Evolutionary conservation across 1,139 yeast genomes (phyloP).

Genomic region (Taphrina confusa): DNA sequence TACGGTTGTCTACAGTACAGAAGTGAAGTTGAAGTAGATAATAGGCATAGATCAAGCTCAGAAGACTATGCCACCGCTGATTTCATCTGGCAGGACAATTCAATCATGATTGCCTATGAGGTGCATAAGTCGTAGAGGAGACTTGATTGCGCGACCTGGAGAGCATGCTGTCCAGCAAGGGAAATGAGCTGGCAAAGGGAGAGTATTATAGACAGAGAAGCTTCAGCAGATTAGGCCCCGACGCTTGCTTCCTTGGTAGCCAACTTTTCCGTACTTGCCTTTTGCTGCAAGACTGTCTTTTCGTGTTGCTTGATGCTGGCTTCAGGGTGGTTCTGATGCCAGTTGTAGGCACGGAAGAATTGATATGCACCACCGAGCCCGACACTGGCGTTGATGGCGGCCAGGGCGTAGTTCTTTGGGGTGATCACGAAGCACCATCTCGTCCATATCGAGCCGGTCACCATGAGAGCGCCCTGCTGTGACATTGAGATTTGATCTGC

Average conservation of each 20-base stretch:
- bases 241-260: slow-evolving; percentile 33
- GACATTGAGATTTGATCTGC: slow-evolving; percentile 37
- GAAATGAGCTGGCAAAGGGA: no score
- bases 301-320: slow-evolving; percentile 19
- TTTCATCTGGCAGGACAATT: no score
- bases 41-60: no score
- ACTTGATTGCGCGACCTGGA: neutral
- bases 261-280: slow-evolving; percentile 23
- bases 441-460: slow-evolving; percentile 96
- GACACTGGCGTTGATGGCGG: slow-evolving; percentile 90
- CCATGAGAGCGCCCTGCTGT: slow-evolving; percentile 61
- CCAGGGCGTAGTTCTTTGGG: slow-evolving; percentile 83
- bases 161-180: no score
- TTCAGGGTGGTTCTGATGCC: slow-evolving; percentile 29
- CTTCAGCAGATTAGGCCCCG: slow-evolving; percentile 27
- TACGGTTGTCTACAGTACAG: no score
- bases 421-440: slow-evolving; percentile 94
- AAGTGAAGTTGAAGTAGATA: no score
- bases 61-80: no score
- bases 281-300: slow-evolving; percentile 16
- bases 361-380: slow-evolving; percentile 90
- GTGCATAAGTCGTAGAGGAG: neutral
- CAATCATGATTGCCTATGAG: no score
- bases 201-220: no score
- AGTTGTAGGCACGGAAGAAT: slow-evolving; percentile 54